These are phyloP conservation scores for Ophiognomonia clavigignenti-juglandacearum DNA, from an alignment of 2,329 filamentous ascomycete species.

Conservation along the genomic window DNA sequence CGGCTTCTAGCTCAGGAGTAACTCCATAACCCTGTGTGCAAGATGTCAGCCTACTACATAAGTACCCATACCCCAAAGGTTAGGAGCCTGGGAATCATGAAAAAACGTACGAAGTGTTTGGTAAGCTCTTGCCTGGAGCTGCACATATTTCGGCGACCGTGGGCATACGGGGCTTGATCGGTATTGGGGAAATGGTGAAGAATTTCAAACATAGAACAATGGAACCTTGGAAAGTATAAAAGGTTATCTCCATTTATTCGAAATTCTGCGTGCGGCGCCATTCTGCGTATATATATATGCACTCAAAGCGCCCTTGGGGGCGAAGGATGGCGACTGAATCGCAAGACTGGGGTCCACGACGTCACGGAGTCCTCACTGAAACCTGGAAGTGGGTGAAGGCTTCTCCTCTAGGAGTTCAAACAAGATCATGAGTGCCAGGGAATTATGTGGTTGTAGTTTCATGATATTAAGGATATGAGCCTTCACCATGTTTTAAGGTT, in stretches of 20 bases:
- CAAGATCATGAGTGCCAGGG: not conserved
- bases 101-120: not conserved
- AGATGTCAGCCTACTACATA: too few species aligned
- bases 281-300: too few species aligned
- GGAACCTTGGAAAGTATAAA: too few species aligned
- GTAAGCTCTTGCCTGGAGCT: not conserved
- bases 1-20: not conserved
- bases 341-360: not conserved
- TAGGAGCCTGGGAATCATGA: not conserved
- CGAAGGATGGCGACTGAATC: not conserved
- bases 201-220: too few species aligned
- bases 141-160: too few species aligned
- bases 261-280: too few species aligned
- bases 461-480: too few species aligned
- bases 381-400: not conserved
- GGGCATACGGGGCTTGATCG: not conserved
- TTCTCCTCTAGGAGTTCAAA: not conserved
- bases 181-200: not conserved
- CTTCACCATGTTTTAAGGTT: too few species aligned
- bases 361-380: not conserved
- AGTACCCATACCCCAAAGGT: too few species aligned
- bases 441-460: too few species aligned
- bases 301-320: too few species aligned
- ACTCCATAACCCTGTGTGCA: not conserved
- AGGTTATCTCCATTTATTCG: not conserved